Percentiles rank a stretch among this genome's conserved stretches.
Conservation (phyloP, 768 basidiomycete genomes). For the Kwoniella newhampshirensis region DNA sequence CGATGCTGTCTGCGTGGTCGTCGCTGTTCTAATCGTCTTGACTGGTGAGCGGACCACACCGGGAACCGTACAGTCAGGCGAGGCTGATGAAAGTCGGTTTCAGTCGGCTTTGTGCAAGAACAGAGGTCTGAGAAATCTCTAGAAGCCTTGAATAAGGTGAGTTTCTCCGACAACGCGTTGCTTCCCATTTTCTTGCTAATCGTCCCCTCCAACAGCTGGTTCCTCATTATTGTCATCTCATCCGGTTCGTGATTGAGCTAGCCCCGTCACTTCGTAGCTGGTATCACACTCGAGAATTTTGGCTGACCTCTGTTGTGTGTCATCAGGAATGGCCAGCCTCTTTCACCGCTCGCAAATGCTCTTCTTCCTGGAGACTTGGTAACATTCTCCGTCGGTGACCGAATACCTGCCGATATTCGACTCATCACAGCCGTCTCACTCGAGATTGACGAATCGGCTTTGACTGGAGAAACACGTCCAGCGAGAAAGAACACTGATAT, state of each 20-base stretch:
- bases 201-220: no score
- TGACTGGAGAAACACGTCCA: constrained; percentile 88
- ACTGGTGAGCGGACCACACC: constrained; percentile 63
- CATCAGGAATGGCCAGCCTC: constrained; percentile 63
- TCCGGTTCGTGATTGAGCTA: constrained; percentile 57
- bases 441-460: constrained; percentile 91
- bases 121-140: constrained; percentile 89
- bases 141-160: constrained; percentile 80
- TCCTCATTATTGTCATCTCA: constrained; percentile 90
- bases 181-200: no score
- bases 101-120: constrained; percentile 94
- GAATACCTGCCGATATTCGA: constrained; percentile 89
- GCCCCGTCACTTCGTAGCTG: not conserved
- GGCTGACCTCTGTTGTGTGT: not conserved
- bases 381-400: constrained; percentile 84
- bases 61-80: no score
- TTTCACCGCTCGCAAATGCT: constrained; percentile 88
- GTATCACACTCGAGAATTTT: not conserved
- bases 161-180: no score
- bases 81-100: no score
- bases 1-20: constrained; percentile 87
- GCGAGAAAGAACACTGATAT: constrained; percentile 66
- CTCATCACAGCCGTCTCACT: constrained; percentile 77
- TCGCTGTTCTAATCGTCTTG: constrained; percentile 88
- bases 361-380: constrained; percentile 95